These are phyloP conservation scores for Fraxinus quadrangulata DNA, from an alignment of 257 asterid species.

Conservation along the genomic window DNA sequence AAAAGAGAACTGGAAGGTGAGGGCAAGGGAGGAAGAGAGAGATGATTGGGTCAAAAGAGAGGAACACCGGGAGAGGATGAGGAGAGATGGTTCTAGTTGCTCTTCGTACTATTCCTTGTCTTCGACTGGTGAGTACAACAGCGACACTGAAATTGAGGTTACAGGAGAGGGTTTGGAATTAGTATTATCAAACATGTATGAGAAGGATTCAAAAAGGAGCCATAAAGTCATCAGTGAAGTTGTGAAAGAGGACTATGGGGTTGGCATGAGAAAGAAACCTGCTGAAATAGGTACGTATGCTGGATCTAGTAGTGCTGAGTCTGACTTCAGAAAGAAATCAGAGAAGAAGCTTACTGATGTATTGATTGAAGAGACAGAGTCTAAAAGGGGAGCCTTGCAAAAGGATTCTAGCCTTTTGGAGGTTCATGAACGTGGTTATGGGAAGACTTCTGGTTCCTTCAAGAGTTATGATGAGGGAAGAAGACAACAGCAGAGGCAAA, in stretches of 20 bases:
- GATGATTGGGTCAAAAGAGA: conserved; percentile 36
- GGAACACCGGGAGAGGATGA: conserved; percentile 46
- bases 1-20: conserved; percentile 5
- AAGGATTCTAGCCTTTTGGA: conserved; percentile 38
- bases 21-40: conserved; percentile 30
- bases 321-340: conserved; percentile 72
- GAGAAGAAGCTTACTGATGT: conserved; percentile 80
- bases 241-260: conserved; percentile 38
- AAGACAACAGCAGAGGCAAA: conserved; percentile 39
- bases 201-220: conserved; percentile 38
- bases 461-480: conserved; percentile 42
- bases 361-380: conserved; percentile 49
- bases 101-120: conserved; percentile 77
- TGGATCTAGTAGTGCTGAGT: conserved; percentile 47
- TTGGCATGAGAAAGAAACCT: conserved; percentile 41
- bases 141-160: conserved; percentile 52
- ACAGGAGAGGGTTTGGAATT: conserved; percentile 41
- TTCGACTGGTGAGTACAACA: conserved; percentile 58
- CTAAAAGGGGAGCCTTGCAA: conserved; percentile 39
- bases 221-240: conserved; percentile 36
- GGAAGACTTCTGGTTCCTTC: conserved; percentile 42
- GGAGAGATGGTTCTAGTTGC: conserved; percentile 73
- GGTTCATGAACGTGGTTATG: conserved; percentile 38
- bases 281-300: conserved; percentile 30
- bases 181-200: conserved; percentile 33